phyloP scores from a whole-genome alignment of 2,329 filamentous ascomycete species.

The Cladosporium sp. region DNA sequence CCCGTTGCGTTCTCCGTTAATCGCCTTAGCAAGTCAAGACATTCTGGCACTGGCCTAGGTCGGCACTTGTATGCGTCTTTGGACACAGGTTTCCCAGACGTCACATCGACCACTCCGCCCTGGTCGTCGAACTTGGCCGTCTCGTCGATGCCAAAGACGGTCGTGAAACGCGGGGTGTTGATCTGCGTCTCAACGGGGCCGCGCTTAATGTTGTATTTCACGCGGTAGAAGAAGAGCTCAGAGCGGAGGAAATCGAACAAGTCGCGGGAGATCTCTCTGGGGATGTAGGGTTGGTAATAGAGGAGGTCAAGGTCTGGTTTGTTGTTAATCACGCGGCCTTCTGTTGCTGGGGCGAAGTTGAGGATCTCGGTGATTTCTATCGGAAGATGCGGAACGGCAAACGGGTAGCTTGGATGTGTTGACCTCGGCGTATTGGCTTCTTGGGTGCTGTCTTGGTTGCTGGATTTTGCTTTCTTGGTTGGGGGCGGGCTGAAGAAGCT shows the following conservation, averaged over 20 bases:
- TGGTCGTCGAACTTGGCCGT: conserved; percentile 52
- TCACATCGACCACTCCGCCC: conserved; percentile 36
- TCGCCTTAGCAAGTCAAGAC: conserved; percentile 57
- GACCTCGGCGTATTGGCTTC: conserved; percentile 22
- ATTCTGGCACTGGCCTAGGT: conserved; percentile 65
- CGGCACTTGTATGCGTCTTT: conserved; percentile 50
- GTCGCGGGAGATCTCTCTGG: conserved; percentile 47
- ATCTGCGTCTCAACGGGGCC: conserved; percentile 58
- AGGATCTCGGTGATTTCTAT: conserved; percentile 36
- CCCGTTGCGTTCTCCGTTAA: conserved; percentile 60
- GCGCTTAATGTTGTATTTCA: conserved; percentile 54
- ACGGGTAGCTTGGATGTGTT: conserved; percentile 48
- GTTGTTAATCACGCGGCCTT: conserved; percentile 55
- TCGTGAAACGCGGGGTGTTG: conserved; percentile 55
- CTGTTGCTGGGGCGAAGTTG: conserved; percentile 38
- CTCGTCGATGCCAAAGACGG: conserved; percentile 56
- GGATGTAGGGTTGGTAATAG: conserved; percentile 69
- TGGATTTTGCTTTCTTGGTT: conserved; percentile 35
- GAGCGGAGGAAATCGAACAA: conserved; percentile 65
- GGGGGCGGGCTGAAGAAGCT: conserved; percentile 57
- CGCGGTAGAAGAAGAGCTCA: conserved; percentile 56
- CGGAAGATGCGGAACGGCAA: conserved; percentile 45
- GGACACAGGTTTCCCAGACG: conserved; percentile 35
- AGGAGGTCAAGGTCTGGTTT: conserved; percentile 66
- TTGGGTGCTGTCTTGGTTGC: conserved; percentile 9